A percentile compares a stretch with the other conserved stretches of the same genome.
phyloP scores from a whole-genome alignment of 1,284 basidiomycete genomes.

The Ustanciosporium gigantosporum region DNA sequence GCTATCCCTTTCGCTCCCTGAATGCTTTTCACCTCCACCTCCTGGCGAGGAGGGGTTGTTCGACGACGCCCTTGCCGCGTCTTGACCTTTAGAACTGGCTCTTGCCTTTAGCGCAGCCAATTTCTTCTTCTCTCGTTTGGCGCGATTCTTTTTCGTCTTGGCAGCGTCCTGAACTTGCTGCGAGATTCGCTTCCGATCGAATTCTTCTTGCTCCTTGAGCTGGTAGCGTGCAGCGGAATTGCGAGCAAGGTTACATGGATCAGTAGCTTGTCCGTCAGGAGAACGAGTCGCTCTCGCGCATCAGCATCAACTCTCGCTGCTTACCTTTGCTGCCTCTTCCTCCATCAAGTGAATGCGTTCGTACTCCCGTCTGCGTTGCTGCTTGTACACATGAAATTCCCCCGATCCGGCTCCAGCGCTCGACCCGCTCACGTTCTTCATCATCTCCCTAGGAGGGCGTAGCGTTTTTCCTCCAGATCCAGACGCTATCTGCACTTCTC shows the following conservation, averaged over 20 bases:
- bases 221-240: constrained; percentile 1
- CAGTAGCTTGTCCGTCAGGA: too few relatives aligned
- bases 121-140: constrained; percentile 55
- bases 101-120: constrained; percentile 30
- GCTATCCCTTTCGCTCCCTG: neutral
- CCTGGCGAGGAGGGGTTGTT: neutral
- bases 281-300: too few relatives aligned
- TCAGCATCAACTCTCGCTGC: constrained; percentile 41
- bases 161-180: constrained; percentile 57
- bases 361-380: constrained; percentile 87
- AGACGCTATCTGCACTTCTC: constrained; percentile 39
- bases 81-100: neutral
- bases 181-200: constrained; percentile 26
- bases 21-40: too few relatives aligned
- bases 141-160: constrained; percentile 56
- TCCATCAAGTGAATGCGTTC: constrained; percentile 90
- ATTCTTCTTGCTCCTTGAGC: constrained; percentile 42
- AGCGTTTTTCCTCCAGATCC: constrained; percentile 38
- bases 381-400: constrained; percentile 88
- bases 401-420: constrained; percentile 60
- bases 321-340: constrained; percentile 75
- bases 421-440: constrained; percentile 72
- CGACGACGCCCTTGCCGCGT: neutral
- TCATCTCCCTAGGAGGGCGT: constrained; percentile 64
- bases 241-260: too few relatives aligned